A percentile compares a stretch with the other conserved stretches of the same genome.
phyloP scores from a whole-genome alignment of 148 eudicot genomes.

The Dysphania ambrosioides region DNA sequence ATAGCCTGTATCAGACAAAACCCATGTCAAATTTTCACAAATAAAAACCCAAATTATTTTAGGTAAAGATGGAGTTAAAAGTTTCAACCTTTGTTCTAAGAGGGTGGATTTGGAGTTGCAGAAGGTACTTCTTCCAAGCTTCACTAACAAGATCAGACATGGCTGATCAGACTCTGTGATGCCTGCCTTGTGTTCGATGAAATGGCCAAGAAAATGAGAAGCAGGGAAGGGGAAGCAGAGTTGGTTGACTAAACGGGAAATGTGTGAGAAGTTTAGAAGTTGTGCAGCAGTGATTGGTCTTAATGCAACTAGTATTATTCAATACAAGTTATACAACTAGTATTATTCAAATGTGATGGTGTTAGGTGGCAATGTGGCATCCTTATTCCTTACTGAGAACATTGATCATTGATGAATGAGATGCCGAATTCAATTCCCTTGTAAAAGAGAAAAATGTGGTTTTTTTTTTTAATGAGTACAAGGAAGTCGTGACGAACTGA shows the following conservation, averaged over 20 bases:
- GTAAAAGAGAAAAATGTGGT: too few species aligned
- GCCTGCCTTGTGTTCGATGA: conserved; percentile 7
- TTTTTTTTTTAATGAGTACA: too few species aligned
- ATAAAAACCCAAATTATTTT: not conserved
- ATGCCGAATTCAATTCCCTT: too few species aligned
- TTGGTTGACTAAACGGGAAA: not conserved
- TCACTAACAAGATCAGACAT: conserved; percentile 51
- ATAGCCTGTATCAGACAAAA: conserved; percentile 41
- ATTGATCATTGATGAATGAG: too few species aligned
- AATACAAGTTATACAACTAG: not conserved
- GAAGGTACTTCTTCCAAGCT: conserved; percentile 50
- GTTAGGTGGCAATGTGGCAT: conserved; percentile 11
- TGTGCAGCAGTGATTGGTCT: too few species aligned
- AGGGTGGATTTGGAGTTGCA: conserved; percentile 47
- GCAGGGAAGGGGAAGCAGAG: not conserved
- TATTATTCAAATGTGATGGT: not conserved
- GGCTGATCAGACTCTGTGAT: conserved; percentile 12
- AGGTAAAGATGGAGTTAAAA: not conserved
- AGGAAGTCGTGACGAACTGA: too few species aligned
- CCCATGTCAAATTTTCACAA: conserved; percentile 13
- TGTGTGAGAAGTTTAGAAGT: not conserved
- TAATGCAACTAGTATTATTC: not conserved
- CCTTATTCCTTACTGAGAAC: too few species aligned
- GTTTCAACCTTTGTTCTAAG: conserved; percentile 54
- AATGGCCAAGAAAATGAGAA: conserved; percentile 2